Evolutionary conservation across 1,284 basidiomycete genomes (phyloP).

Genomic region (Rhodotorula sp.): DNA sequence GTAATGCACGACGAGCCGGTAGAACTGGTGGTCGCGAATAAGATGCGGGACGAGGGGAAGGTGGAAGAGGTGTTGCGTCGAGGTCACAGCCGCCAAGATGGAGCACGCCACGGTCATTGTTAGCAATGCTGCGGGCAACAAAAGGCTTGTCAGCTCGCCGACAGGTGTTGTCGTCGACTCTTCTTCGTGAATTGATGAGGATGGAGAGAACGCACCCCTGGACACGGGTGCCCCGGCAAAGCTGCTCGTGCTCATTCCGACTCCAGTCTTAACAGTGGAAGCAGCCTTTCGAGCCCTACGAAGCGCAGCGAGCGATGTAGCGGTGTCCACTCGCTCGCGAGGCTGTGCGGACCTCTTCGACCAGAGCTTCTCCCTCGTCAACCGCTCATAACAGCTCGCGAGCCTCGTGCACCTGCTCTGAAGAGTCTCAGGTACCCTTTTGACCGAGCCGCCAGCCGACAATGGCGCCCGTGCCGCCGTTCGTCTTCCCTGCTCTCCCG

Average conservation of each 20-base stretch:
- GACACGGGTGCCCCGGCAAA: slow-evolving; percentile 65
- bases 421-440: neutral
- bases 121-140: slow-evolving; percentile 66
- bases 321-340: neutral
- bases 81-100: slow-evolving; percentile 61
- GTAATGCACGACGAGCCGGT: slow-evolving; percentile 73
- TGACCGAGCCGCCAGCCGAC: neutral
- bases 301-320: neutral
- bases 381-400: too few relatives aligned
- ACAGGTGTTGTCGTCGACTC: neutral
- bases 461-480: slow-evolving; percentile 23
- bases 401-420: neutral
- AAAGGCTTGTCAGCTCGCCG: too few relatives aligned
- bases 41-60: slow-evolving; percentile 58
- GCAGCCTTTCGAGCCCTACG: neutral
- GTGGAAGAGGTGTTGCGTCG: slow-evolving; percentile 69
- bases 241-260: slow-evolving; percentile 6
- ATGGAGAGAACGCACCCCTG: slow-evolving; percentile 59
- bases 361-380: neutral
- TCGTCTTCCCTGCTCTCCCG: slow-evolving; percentile 35
- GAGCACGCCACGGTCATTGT: slow-evolving; percentile 66
- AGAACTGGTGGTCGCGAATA: slow-evolving; percentile 61
- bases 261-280: neutral
- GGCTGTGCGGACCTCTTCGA: neutral
- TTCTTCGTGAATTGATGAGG: neutral